A percentile compares a stretch with the other conserved stretches of the same genome.
These are phyloP conservation scores for Aspergillus calidoustus DNA, from an alignment of 2,329 filamentous ascomycete genomes.

Conservation along the genomic window DNA sequence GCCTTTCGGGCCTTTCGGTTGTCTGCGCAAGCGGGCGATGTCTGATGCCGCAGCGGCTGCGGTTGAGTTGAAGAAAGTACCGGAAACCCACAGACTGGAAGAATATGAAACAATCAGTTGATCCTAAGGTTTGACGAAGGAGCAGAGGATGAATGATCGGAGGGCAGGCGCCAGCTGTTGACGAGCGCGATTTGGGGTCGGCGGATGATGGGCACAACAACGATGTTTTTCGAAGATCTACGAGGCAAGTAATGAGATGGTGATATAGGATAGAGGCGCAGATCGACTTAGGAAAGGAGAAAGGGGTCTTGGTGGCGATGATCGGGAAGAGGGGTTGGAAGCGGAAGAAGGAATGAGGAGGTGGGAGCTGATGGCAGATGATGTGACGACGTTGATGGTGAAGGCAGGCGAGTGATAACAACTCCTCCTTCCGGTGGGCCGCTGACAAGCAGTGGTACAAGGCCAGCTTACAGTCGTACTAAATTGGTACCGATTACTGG, in stretches of 20 bases:
- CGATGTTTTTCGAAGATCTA: neutral
- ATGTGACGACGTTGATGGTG: conserved; percentile 16
- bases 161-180: conserved; percentile 8
- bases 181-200: conserved; percentile 10
- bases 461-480: conserved; percentile 8
- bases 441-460: conserved; percentile 12
- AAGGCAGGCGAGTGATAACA: conserved; percentile 15
- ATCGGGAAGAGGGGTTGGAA: neutral
- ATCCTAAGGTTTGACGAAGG: neutral
- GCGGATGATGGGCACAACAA: conserved; percentile 5
- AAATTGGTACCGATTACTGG: conserved; percentile 4
- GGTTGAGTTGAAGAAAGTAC: conserved; percentile 4
- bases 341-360: conserved; percentile 4
- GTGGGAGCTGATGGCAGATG: conserved; percentile 14
- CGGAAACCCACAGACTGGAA: neutral
- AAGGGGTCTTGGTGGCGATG: neutral
- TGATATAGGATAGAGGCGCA: neutral
- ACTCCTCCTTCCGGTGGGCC: conserved; percentile 4
- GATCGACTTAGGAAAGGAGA: neutral
- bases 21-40: conserved; percentile 5
- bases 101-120: neutral
- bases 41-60: conserved; percentile 10
- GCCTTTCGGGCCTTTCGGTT: neutral
- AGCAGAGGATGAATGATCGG: neutral
- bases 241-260: neutral